Conservation (phyloP, 495 filamentous ascomycete species). For the Podospora pseudoanserina region DNA sequence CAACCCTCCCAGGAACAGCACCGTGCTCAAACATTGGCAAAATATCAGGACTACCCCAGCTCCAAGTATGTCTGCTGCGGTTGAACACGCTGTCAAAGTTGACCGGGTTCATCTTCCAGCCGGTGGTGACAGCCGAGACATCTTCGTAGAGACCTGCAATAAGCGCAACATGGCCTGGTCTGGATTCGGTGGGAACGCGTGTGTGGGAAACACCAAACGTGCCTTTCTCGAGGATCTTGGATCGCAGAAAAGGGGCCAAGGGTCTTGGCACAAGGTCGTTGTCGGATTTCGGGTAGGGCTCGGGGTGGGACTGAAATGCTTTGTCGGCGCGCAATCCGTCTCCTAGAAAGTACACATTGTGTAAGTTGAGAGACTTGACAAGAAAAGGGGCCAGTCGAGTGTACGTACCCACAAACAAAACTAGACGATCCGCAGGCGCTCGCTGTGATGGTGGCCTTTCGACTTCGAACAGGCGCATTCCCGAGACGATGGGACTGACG, state of each 20-base stretch:
- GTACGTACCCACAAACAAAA: constrained; percentile 83
- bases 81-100: constrained; percentile 99
- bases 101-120: constrained; percentile 98
- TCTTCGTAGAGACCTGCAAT: constrained; percentile 98
- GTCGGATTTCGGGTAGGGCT: constrained; percentile 70
- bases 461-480: constrained; percentile 78
- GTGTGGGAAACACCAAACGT: constrained; percentile 99
- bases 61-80: constrained; percentile 93
- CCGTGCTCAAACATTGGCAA: constrained; percentile 95
- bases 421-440: constrained; percentile 82
- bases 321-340: constrained; percentile 98
- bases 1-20: constrained; percentile 79
- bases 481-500: constrained; percentile 93
- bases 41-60: constrained; percentile 98
- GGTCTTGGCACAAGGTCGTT: constrained; percentile 60
- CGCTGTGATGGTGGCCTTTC: constrained; percentile 57
- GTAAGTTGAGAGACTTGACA: neutral
- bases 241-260: constrained; percentile 91
- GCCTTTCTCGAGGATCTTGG: constrained; percentile 79
- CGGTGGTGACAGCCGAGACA: constrained; percentile 94
- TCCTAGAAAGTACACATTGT: constrained; percentile 42
- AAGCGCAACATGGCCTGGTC: constrained; percentile 94
- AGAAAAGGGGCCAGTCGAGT: constrained; percentile 15
- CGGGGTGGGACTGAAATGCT: constrained; percentile 89
- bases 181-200: constrained; percentile 93